A percentile compares a stretch with the other conserved stretches of the same genome.
phyloP scores from a whole-genome alignment of 108 stramenopile genomes.

The Skeletonema grethae region DNA sequence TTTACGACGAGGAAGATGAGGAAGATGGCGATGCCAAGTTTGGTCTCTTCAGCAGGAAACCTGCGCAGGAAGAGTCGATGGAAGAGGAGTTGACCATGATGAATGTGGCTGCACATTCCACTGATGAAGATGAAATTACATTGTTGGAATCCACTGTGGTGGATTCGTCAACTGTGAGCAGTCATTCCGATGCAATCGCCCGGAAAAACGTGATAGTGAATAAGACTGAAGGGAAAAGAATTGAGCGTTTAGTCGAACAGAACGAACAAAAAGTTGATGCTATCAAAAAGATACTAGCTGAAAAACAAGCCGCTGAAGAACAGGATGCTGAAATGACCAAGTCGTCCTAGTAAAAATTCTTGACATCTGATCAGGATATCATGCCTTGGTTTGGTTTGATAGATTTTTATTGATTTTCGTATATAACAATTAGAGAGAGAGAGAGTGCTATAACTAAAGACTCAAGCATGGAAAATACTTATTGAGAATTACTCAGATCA shows the following conservation, averaged over 20 bases:
- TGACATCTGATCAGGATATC: background rate
- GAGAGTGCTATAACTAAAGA: too few species aligned
- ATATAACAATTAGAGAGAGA: background rate
- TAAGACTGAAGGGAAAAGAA: conserved; percentile 50
- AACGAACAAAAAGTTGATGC: conserved; percentile 53
- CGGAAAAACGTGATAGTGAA: conserved; percentile 30
- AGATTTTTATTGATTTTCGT: background rate
- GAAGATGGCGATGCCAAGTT: conserved; percentile 63
- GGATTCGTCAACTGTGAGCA: conserved; percentile 42
- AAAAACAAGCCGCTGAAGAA: background rate
- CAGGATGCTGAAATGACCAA: background rate
- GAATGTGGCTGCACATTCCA: conserved; percentile 3
- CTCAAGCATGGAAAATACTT: too few species aligned
- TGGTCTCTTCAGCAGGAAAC: conserved; percentile 59
- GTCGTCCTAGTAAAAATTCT: background rate
- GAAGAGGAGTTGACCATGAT: conserved; percentile 13
- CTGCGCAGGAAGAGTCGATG: conserved; percentile 22
- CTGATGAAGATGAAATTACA: conserved; percentile 9
- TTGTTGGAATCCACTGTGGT: conserved; percentile 10
- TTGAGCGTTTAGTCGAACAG: conserved; percentile 74
- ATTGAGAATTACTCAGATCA: too few species aligned
- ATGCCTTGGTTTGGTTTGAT: background rate
- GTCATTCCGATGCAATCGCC: conserved; percentile 42
- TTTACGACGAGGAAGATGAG: conserved; percentile 53
- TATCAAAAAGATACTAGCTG: conserved; percentile 10